These are phyloP conservation scores for Conringia planisiliqua DNA, from an alignment of 345 rosid species.

Conservation along the genomic window DNA sequence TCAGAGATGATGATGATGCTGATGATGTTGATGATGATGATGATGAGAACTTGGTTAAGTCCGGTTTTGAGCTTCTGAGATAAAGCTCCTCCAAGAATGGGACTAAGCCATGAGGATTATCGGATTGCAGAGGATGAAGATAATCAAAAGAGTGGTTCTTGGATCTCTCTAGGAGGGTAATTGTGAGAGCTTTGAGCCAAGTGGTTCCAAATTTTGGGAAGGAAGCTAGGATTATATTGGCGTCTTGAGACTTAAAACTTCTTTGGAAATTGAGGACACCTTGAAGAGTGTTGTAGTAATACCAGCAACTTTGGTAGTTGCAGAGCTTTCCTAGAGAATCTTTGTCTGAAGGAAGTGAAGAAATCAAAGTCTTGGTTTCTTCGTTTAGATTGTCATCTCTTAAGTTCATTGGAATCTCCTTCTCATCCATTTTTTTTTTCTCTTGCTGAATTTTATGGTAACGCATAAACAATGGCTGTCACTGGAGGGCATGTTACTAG, in stretches of 20 bases:
- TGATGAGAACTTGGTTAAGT: not conserved
- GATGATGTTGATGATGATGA: not conserved
- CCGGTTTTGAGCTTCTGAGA: too few relatives aligned
- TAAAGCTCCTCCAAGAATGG: too few relatives aligned
- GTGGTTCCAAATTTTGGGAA: not conserved
- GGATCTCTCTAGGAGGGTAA: not conserved
- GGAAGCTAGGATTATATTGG: not conserved
- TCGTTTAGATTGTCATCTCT: too few relatives aligned
- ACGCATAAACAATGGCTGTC: too few relatives aligned
- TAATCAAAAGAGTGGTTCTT: too few relatives aligned
- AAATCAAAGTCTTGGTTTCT: not conserved
- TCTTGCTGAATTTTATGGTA: too few relatives aligned
- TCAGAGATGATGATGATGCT: not conserved
- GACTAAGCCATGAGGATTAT: too few relatives aligned
- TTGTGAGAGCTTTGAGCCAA: not conserved
- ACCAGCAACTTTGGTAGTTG: not conserved
- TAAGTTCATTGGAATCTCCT: not conserved
- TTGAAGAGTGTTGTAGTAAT: not conserved
- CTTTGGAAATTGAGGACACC: not conserved
- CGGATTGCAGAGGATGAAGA: too few relatives aligned
- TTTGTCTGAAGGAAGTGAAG: not conserved
- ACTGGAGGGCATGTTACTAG: too few relatives aligned
- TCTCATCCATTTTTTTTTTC: not conserved
- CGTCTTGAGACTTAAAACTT: not conserved
- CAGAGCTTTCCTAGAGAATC: too few relatives aligned